A percentile compares a stretch with the other conserved stretches of the same genome.
Conservation (phyloP, 257 asterid species). For the Solanum rostratum region DNA sequence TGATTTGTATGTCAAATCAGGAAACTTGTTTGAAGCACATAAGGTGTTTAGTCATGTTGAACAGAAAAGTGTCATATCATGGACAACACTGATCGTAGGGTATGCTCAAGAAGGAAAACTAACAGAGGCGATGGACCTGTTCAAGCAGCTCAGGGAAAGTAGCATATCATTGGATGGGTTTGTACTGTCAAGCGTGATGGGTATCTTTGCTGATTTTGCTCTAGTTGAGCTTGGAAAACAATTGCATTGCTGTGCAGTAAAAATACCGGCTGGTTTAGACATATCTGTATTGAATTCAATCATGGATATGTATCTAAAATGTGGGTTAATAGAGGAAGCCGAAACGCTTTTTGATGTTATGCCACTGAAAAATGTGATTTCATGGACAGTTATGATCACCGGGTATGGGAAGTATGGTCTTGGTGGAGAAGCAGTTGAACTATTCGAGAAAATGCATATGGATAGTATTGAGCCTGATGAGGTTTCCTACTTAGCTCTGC, state of each 20-base stretch:
- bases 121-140: constrained; percentile 30
- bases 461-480: constrained; percentile 37
- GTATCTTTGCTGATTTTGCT: constrained; percentile 40
- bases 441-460: constrained; percentile 38
- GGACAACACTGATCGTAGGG: constrained; percentile 43
- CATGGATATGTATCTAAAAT: constrained; percentile 60
- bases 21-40: constrained; percentile 24
- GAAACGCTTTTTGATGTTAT: constrained; percentile 22
- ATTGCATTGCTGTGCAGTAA: constrained; percentile 37
- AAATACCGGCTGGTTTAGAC: constrained; percentile 26
- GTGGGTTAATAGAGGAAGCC: constrained; percentile 46
- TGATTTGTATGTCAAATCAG: constrained; percentile 47
- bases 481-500: constrained; percentile 48
- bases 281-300: constrained; percentile 35
- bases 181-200: constrained; percentile 42
- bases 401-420: constrained; percentile 50
- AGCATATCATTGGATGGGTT: constrained; percentile 26
- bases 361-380: constrained; percentile 30
- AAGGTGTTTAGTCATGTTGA: constrained; percentile 29
- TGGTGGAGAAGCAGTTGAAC: constrained; percentile 35
- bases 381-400: constrained; percentile 51
- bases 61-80: constrained; percentile 29
- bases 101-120: constrained; percentile 36
- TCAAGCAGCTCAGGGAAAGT: constrained; percentile 34
- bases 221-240: constrained; percentile 49